phyloP scores from a whole-genome alignment of 106 monocot species.

The Hemerocallis citrina region DNA sequence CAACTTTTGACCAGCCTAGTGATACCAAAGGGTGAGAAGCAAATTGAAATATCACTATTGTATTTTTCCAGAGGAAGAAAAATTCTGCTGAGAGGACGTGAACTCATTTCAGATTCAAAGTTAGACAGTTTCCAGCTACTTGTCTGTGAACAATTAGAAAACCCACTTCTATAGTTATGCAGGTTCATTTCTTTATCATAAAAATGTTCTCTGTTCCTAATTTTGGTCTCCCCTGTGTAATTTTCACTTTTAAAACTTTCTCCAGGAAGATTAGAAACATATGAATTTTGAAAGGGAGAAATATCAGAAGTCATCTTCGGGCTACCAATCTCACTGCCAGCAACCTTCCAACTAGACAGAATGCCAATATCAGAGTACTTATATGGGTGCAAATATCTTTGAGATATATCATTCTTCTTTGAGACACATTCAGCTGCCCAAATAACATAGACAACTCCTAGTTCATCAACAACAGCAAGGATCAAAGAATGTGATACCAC shows the following conservation, averaged over 20 bases:
- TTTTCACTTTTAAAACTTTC: conserved; percentile 8
- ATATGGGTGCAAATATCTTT: conserved; percentile 6
- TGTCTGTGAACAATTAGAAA: conserved; percentile 16
- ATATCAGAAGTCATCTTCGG: conserved; percentile 21
- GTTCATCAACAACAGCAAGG: conserved; percentile 52
- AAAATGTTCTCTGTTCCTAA: conserved; percentile 16
- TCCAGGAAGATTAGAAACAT: not conserved
- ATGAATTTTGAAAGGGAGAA: conserved; percentile 5
- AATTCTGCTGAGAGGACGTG: conserved; percentile 38
- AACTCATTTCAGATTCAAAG: not conserved
- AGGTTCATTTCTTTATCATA: conserved; percentile 7
- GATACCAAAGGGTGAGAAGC: conserved; percentile 78
- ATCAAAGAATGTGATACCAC: conserved; percentile 41
- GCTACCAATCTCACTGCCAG: conserved; percentile 48
- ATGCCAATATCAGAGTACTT: conserved; percentile 23
- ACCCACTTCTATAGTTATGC: conserved; percentile 24
- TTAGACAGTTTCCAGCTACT: conserved; percentile 10
- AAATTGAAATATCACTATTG: conserved; percentile 32
- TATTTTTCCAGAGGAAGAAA: conserved; percentile 52
- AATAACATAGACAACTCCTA: conserved; percentile 61
- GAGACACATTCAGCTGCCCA: conserved; percentile 34
- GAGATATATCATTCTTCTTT: conserved; percentile 9
- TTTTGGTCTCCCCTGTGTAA: not conserved
- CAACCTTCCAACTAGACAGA: conserved; percentile 48
- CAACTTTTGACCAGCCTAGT: conserved; percentile 36